Evolutionary conservation across 2,329 filamentous ascomycete genomes (phyloP).

Genomic region (Grosmannia penicillata): DNA sequence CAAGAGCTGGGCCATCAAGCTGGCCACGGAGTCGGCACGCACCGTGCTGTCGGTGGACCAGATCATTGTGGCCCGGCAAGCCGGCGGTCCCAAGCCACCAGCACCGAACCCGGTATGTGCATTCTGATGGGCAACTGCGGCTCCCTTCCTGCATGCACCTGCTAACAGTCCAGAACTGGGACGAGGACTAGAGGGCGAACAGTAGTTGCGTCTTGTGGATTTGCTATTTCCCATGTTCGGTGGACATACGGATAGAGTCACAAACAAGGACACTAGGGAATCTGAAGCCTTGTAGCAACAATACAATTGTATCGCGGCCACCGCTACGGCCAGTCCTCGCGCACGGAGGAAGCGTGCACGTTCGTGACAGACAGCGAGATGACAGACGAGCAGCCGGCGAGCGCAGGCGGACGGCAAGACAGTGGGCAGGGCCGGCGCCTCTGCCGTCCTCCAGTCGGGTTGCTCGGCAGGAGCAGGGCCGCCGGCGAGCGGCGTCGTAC

Average conservation of each 20-base stretch:
- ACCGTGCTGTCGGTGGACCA: constrained; percentile 95
- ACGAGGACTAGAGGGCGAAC: constrained; percentile 39
- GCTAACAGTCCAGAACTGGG: constrained; percentile 35
- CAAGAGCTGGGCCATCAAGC: constrained; percentile 94
- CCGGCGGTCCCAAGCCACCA: constrained; percentile 91
- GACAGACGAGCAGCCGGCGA: too few species aligned
- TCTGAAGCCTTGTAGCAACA: not conserved
- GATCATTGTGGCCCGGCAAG: constrained; percentile 96
- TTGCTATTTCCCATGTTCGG: too few species aligned
- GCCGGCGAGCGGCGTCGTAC: too few species aligned
- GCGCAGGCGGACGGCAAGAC: too few species aligned
- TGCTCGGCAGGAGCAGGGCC: too few species aligned
- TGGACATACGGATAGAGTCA: not conserved
- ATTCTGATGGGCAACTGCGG: constrained; percentile 16
- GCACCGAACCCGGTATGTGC: constrained; percentile 65
- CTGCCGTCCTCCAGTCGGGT: too few species aligned
- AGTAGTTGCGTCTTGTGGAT: not conserved
- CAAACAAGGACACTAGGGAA: not conserved
- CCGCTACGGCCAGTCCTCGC: not conserved
- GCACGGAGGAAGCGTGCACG: too few species aligned
- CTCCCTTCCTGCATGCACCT: constrained; percentile 14
- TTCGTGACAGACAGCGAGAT: too few species aligned
- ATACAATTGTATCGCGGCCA: not conserved
- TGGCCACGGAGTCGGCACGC: constrained; percentile 86
- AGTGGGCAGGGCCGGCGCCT: too few species aligned